A percentile compares a stretch with the other conserved stretches of the same genome.
These are phyloP conservation scores for Phoenix dactylifera DNA, from an alignment of 176 grass and related monocot genomes.

Conservation along the genomic window DNA sequence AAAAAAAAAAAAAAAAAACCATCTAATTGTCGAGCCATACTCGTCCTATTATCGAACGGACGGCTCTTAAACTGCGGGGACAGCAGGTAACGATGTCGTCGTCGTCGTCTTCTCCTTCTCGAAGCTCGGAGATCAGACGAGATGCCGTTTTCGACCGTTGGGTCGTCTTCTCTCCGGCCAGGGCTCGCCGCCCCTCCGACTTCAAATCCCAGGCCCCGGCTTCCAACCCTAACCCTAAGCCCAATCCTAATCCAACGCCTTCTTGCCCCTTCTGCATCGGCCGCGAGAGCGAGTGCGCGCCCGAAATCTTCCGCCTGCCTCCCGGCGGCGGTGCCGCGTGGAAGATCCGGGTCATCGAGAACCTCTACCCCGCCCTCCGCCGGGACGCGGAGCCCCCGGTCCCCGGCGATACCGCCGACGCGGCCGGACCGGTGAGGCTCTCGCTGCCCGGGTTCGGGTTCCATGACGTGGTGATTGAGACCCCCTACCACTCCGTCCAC, in stretches of 20 bases:
- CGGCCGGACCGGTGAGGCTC: slow-evolving; percentile 7
- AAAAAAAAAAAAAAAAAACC: no score
- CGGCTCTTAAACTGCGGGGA: no score
- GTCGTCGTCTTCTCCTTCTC: slow-evolving; percentile 22
- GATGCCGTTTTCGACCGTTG: slow-evolving; percentile 73
- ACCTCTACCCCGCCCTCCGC: slow-evolving; percentile 71
- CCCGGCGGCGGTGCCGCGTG: slow-evolving; percentile 21
- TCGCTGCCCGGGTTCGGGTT: slow-evolving; percentile 61
- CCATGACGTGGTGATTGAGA: slow-evolving; percentile 98
- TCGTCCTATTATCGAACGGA: no score
- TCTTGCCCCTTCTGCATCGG: slow-evolving; percentile 90
- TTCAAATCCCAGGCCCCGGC: slow-evolving; percentile 53
- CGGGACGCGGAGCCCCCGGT: slow-evolving; percentile 44
- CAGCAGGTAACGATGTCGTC: not conserved
- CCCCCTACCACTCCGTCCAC: slow-evolving; percentile 64
- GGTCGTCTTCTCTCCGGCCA: slow-evolving; percentile 71
- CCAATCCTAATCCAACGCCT: slow-evolving; percentile 11
- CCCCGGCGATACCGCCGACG: not conserved
- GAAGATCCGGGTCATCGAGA: slow-evolving; percentile 95
- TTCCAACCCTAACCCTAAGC: slow-evolving; percentile 26
- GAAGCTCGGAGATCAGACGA: slow-evolving; percentile 53
- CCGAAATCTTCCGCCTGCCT: slow-evolving; percentile 81
- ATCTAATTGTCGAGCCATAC: no score
- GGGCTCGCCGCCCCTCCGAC: slow-evolving; percentile 81
- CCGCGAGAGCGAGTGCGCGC: slow-evolving; percentile 77